Conservation (phyloP, 805 yeast species). For the Zygosaccharomyces lentus region DNA sequence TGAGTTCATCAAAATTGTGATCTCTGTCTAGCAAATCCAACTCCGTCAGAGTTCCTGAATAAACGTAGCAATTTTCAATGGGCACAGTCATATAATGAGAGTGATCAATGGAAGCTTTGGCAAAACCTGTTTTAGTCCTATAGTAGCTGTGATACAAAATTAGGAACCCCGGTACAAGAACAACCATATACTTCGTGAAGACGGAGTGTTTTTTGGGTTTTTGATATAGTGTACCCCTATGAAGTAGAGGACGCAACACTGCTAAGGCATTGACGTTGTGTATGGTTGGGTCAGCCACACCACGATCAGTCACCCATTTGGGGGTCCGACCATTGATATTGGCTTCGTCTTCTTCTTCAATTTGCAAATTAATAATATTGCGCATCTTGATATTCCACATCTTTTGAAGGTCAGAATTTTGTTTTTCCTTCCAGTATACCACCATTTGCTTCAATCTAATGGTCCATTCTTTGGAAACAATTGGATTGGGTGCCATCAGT, state of each 20-base stretch:
- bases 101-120: constrained; percentile 47
- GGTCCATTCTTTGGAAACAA: constrained; percentile 63
- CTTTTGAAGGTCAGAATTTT: constrained; percentile 39
- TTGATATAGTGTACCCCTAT: constrained; percentile 63
- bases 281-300: constrained; percentile 47
- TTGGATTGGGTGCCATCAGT: constrained; percentile 51
- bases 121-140: constrained; percentile 44
- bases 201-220: constrained; percentile 66
- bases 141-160: constrained; percentile 50
- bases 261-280: constrained; percentile 57
- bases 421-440: constrained; percentile 57
- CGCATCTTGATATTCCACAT: constrained; percentile 37
- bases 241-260: constrained; percentile 54
- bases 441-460: constrained; percentile 41
- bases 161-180: constrained; percentile 67
- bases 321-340: constrained; percentile 42
- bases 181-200: constrained; percentile 57
- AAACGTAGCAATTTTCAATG: constrained; percentile 64
- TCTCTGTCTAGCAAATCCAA: constrained; percentile 50
- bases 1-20: constrained; percentile 41
- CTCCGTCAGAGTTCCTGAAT: constrained; percentile 62
- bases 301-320: constrained; percentile 54
- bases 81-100: constrained; percentile 56
- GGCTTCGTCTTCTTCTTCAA: constrained; percentile 56
- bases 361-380: constrained; percentile 46